These are phyloP conservation scores for Filobasidium wieringae DNA, from an alignment of 768 basidiomycete species.

Conservation along the genomic window DNA sequence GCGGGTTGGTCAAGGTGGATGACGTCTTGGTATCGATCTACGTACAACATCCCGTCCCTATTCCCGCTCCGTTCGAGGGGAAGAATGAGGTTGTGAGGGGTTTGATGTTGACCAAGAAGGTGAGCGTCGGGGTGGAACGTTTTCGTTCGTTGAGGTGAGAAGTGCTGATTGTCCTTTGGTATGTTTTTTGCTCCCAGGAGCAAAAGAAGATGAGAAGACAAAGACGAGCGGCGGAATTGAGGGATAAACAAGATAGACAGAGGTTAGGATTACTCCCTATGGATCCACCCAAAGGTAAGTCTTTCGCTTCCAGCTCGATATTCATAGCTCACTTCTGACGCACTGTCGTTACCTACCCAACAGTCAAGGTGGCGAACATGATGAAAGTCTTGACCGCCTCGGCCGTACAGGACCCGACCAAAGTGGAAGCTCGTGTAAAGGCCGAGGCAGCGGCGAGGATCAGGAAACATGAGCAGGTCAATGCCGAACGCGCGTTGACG, in stretches of 20 bases:
- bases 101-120: conserved; percentile 86
- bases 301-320: not conserved
- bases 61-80: conserved; percentile 81
- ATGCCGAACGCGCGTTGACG: conserved; percentile 78
- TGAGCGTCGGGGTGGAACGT: conserved; percentile 22
- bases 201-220: conserved; percentile 96
- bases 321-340: not conserved
- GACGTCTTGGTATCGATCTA: conserved; percentile 71
- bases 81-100: conserved; percentile 66
- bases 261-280: conserved; percentile 93
- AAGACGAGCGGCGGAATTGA: conserved; percentile 69
- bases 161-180: not conserved
- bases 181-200: conserved; percentile 46
- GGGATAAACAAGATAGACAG: conserved; percentile 88
- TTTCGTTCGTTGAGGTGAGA: not conserved
- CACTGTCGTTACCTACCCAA: not conserved
- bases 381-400: conserved; percentile 97
- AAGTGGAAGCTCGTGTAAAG: conserved; percentile 88
- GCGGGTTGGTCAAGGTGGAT: conserved; percentile 53
- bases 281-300: conserved; percentile 79
- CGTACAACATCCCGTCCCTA: conserved; percentile 93
- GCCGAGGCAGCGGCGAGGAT: conserved; percentile 84
- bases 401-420: conserved; percentile 92
- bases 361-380: conserved; percentile 84
- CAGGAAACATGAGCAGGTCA: conserved; percentile 84